Conservation (phyloP, 2,329 filamentous ascomycete genomes). For the Alternaria longipes region DNA sequence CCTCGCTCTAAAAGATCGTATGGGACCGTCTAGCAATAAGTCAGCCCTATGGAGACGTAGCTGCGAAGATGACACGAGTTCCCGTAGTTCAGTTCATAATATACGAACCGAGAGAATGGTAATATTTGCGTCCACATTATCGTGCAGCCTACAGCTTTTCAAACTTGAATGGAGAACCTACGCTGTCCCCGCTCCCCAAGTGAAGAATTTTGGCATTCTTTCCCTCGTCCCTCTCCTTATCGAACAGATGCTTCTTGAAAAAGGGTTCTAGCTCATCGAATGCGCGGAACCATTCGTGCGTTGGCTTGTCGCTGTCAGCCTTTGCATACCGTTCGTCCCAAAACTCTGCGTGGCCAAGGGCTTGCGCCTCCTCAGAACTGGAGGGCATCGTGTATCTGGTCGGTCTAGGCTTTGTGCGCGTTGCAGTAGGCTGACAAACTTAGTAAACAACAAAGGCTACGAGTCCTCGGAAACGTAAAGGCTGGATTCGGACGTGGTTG, state of each 20-base stretch:
- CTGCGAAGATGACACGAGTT: not conserved
- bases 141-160: not conserved
- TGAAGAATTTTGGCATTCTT: slow-evolving; percentile 60
- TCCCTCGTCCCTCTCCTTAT: slow-evolving; percentile 36
- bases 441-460: not conserved
- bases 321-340: slow-evolving; percentile 62
- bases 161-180: slow-evolving; percentile 33
- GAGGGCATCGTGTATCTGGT: slow-evolving; percentile 10
- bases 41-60: not conserved
- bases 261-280: slow-evolving; percentile 61
- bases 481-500: not conserved
- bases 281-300: slow-evolving; percentile 65
- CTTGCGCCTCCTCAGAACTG: slow-evolving; percentile 17
- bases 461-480: not conserved
- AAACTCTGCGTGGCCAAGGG: slow-evolving; percentile 43
- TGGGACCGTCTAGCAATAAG: slow-evolving; percentile 59
- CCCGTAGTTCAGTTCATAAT: not conserved
- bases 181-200: slow-evolving; percentile 67
- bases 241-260: slow-evolving; percentile 57
- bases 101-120: not conserved
- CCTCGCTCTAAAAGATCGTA: slow-evolving; percentile 58
- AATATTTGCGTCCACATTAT: not conserved
- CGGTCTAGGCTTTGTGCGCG: not conserved
- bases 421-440: not conserved
- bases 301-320: slow-evolving; percentile 47